phyloP scores from a whole-genome alignment of 2,329 filamentous ascomycete genomes.

The Penicillium brevicompactum region DNA sequence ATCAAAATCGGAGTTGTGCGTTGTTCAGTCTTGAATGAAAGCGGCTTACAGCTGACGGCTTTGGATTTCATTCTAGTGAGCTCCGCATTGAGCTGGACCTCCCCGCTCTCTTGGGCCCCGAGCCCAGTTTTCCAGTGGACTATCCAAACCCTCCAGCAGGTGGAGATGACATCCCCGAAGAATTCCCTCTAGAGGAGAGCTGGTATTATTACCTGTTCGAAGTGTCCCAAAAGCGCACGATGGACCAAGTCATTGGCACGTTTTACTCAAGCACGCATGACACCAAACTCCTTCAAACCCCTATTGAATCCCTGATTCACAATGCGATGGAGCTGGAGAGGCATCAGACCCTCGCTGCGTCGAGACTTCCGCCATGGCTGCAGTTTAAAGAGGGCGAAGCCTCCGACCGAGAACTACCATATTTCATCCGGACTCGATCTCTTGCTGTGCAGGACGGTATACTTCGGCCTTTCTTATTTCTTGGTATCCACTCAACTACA shows the following conservation, averaged over 20 bases:
- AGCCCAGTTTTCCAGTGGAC: neutral
- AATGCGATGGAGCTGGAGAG: neutral
- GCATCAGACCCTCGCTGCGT: neutral
- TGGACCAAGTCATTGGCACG: neutral
- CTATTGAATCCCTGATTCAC: neutral
- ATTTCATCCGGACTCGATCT: neutral
- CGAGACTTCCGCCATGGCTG: neutral
- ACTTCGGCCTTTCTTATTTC: neutral
- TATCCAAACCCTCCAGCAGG: neutral
- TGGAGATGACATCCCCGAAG: neutral
- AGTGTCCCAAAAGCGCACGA: neutral
- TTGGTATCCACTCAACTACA: neutral
- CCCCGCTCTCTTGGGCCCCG: neutral
- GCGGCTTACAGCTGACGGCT: neutral
- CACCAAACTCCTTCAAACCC: neutral
- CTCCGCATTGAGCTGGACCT: neutral
- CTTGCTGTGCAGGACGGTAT: neutral
- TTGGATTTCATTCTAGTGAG: neutral
- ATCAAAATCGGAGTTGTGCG: neutral
- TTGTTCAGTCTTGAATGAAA: neutral
- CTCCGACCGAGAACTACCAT: neutral
- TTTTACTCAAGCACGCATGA: neutral
- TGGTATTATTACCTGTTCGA: neutral
- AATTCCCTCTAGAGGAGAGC: neutral
- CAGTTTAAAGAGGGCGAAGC: neutral